A percentile compares a stretch with the other conserved stretches of the same genome.
Evolutionary conservation across 805 yeast genomes (phyloP).

Genomic region (Komagataella mondaviorum): DNA sequence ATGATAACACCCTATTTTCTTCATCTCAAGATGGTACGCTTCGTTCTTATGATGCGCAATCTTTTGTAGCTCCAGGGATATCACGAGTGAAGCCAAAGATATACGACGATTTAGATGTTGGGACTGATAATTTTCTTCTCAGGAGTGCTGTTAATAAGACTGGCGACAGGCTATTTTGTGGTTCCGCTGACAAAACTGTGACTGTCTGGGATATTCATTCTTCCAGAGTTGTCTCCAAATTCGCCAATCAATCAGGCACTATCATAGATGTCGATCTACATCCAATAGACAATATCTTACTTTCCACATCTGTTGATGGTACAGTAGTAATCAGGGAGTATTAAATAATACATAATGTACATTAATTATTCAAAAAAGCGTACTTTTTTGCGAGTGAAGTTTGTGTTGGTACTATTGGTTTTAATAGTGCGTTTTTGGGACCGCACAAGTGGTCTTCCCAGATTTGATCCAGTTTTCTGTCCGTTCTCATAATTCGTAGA

Average conservation of each 20-base stretch:
- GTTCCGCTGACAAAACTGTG: slow-evolving; percentile 47
- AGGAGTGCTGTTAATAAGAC: slow-evolving; percentile 32
- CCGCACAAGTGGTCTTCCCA: neutral
- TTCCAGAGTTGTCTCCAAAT: slow-evolving; percentile 29
- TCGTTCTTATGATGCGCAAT: slow-evolving; percentile 40
- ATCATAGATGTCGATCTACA: slow-evolving; percentile 49
- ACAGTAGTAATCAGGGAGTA: slow-evolving; percentile 33
- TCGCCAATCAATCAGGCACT: slow-evolving; percentile 48
- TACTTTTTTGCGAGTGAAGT: neutral
- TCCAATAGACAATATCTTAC: slow-evolving; percentile 24
- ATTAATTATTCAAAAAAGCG: neutral
- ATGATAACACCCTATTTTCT: slow-evolving; percentile 31
- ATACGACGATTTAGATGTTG: slow-evolving; percentile 45
- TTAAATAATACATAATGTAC: slow-evolving; percentile 6
- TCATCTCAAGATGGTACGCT: slow-evolving; percentile 45
- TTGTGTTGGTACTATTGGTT: neutral
- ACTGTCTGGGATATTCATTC: slow-evolving; percentile 49
- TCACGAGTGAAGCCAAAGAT: slow-evolving; percentile 28
- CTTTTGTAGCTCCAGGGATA: slow-evolving; percentile 23
- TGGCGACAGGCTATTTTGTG: slow-evolving; percentile 32
- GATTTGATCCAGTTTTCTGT: neutral
- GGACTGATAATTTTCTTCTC: slow-evolving; percentile 36
- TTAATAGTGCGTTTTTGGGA: neutral
- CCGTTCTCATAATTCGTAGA: neutral
- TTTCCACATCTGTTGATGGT: slow-evolving; percentile 44